These are phyloP conservation scores for Fonsecaea nubica DNA, from an alignment of 2,329 filamentous ascomycete species.

Conservation along the genomic window DNA sequence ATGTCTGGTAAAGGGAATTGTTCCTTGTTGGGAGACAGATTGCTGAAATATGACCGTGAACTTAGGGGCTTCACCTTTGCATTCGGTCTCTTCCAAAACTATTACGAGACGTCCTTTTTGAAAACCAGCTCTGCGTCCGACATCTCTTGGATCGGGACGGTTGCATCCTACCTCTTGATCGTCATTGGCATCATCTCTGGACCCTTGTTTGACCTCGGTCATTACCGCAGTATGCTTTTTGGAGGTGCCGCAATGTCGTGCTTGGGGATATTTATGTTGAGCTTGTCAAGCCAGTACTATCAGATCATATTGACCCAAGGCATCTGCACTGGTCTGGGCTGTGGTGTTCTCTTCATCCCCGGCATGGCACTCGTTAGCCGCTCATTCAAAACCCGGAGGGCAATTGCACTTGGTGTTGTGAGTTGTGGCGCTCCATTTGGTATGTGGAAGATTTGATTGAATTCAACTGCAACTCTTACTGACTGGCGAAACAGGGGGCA, in stretches of 20 bases:
- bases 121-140: constrained; percentile 70
- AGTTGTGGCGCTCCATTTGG: constrained; percentile 68
- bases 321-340: constrained; percentile 74
- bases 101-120: constrained; percentile 76
- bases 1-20: constrained; percentile 78
- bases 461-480: not conserved
- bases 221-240: constrained; percentile 74
- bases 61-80: constrained; percentile 39
- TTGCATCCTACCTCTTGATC: constrained; percentile 83
- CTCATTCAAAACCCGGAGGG: constrained; percentile 36
- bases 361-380: constrained; percentile 58
- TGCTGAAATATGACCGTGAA: not conserved
- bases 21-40: constrained; percentile 47
- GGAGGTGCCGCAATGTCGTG: constrained; percentile 69
- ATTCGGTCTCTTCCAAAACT: constrained; percentile 76
- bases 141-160: constrained; percentile 85
- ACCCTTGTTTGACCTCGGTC: constrained; percentile 84
- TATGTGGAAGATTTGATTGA: constrained; percentile 59
- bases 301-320: constrained; percentile 86
- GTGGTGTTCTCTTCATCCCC: constrained; percentile 82
- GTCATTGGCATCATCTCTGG: constrained; percentile 85
- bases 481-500: constrained; percentile 63
- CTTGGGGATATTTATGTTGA: constrained; percentile 70
- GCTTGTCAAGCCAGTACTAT: constrained; percentile 77
- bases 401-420: constrained; percentile 41